Conservation (phyloP, 768 basidiomycete species). For the Boletus eberwhitei region DNA sequence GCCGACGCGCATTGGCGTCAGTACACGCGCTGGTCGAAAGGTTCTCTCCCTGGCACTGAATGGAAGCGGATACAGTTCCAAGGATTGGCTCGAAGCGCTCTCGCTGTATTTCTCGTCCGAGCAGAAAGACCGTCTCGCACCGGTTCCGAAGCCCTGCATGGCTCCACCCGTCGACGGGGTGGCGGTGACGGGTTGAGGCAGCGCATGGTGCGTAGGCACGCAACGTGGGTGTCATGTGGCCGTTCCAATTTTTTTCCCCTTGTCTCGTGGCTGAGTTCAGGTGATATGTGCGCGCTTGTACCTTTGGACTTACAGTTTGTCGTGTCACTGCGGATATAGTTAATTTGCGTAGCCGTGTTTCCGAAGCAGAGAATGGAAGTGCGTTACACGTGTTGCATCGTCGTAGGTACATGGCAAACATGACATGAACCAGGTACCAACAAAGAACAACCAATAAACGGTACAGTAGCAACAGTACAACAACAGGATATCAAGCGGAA, state of each 20-base stretch:
- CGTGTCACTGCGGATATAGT: neutral
- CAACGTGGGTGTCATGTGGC: too few relatives aligned
- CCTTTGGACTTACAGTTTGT: neutral
- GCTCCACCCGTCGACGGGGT: neutral
- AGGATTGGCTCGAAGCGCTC: conserved; percentile 21
- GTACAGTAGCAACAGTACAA: neutral
- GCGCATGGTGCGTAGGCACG: neutral
- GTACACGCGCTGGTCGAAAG: neutral
- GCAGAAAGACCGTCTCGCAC: neutral
- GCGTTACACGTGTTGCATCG: neutral
- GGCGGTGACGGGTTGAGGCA: neutral
- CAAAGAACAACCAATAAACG: neutral
- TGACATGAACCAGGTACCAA: neutral
- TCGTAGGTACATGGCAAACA: neutral
- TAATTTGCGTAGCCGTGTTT: neutral
- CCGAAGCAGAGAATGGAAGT: neutral
- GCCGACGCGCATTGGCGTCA: conserved; percentile 14
- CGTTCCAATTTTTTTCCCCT: neutral
- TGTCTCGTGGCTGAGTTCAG: neutral
- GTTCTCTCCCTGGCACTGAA: conserved; percentile 9
- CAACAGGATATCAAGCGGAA: neutral
- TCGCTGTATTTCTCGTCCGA: conserved; percentile 10
- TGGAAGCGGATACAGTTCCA: neutral
- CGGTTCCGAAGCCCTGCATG: neutral
- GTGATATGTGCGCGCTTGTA: neutral